Percentiles rank a stretch among this genome's conserved stretches.
These are phyloP conservation scores for Aspergillus affinis DNA, from an alignment of 495 filamentous ascomycete genomes.

Conservation along the genomic window DNA sequence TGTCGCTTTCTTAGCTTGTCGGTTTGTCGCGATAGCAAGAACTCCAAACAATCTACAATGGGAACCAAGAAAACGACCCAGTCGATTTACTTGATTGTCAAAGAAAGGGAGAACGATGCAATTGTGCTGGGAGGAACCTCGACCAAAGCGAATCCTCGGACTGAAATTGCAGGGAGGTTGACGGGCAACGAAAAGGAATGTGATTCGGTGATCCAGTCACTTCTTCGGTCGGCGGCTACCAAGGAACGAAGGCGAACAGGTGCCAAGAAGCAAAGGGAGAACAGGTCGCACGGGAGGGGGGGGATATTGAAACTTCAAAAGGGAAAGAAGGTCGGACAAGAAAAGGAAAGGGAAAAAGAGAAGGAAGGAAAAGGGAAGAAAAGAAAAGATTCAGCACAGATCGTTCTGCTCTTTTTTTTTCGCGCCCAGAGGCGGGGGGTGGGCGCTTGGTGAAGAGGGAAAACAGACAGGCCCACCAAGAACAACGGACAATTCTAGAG, in stretches of 20 bases:
- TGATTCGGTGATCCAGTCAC: conserved; percentile 34
- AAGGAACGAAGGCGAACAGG: conserved; percentile 19
- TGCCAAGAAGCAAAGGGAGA: conserved; percentile 21
- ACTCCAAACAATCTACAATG: neutral
- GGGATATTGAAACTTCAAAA: conserved; percentile 7
- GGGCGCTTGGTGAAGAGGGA: neutral
- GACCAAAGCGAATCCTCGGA: neutral
- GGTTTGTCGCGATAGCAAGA: neutral
- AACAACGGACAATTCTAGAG: neutral
- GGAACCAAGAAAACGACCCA: conserved; percentile 7
- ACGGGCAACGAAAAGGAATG: conserved; percentile 45
- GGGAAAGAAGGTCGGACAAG: conserved; percentile 14
- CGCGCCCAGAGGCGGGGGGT: neutral
- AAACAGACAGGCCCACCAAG: neutral
- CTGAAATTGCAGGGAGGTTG: conserved; percentile 25
- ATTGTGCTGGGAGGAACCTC: neutral
- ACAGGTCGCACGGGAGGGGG: conserved; percentile 9
- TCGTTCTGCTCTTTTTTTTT: neutral
- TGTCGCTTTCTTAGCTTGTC: too few relatives aligned
- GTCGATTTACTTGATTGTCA: neutral
- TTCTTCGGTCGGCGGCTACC: conserved; percentile 14
- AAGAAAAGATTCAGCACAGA: neutral
- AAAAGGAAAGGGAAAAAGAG: conserved; percentile 10
- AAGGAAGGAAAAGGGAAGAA: conserved; percentile 6
- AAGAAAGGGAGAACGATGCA: neutral